Evolutionary conservation across 1,284 basidiomycete species (phyloP), one percentile per base, ranked within the genome.

Genomic region (Sanghuangporus baumii): DNA sequence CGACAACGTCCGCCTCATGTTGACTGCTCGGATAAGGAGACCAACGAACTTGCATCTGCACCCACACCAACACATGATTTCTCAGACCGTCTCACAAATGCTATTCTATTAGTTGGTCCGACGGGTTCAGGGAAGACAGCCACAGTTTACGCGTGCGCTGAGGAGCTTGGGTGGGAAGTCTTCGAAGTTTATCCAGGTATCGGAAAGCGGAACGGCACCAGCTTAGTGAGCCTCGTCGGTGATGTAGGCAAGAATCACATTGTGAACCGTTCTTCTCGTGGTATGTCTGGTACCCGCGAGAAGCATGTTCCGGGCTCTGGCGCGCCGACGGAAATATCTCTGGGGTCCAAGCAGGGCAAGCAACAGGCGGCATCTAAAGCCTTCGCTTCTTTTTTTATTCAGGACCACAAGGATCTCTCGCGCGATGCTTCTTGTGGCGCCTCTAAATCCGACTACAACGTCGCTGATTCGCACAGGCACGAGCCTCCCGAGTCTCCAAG

Each of bases 121-220:
- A 76, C 82, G 26, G 97, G 96, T 1, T 82, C 82, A 54, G 97
- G 97, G 31, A 99, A 99, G 77, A 95, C 94, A 3, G 89, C 94
- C 0, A 86, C 94, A 6, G 89, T 98, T 0, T 93, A 97, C 72
- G 95, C 96, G 0, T 96, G 94, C 67, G 94, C 96, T 2, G 84
- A 89, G 50, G 94, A 98, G 74, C 81, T 99, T 20, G 94, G 91
- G 4, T 99, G 92, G 89, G 93, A 97, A 58, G 87, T 99, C 11
- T 98, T 99, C 71, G 97, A 99, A 74, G 93, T 99, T 8, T 93
- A 95, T 74, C 91, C 97, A n/a, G 97, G 97, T 3, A 88, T 96
- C 63, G 93, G 93, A 26, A 90, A 85, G 70, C 84, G 97, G 23
- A 91, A 86, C 51, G 93, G 91, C 2, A 80, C 87, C 40, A 92